Conservation (phyloP, 2,329 filamentous ascomycete genomes). For the Rhynchosporium graminicola region DNA sequence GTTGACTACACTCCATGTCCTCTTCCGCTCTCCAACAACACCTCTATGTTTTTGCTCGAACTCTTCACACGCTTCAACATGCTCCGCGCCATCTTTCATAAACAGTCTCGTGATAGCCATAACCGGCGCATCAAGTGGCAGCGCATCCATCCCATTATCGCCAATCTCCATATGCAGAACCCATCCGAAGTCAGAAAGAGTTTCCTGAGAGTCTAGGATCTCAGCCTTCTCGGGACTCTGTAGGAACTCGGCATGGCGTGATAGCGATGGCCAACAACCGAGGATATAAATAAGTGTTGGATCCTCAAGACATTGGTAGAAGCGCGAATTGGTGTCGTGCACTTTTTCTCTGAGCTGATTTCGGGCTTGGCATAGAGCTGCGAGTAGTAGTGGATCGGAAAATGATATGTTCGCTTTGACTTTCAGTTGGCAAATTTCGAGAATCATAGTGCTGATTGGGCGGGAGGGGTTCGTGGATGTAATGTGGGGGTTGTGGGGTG, state of each 20-base stretch:
- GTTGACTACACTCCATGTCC: conserved; percentile 15
- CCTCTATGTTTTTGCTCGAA: conserved; percentile 9
- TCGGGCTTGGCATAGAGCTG: conserved; percentile 20
- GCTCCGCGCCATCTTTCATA: conserved; percentile 15
- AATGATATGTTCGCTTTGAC: conserved; percentile 19
- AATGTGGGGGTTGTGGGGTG: neutral
- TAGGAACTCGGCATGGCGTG: conserved; percentile 24
- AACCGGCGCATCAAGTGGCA: conserved; percentile 23
- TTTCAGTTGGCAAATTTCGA: conserved; percentile 28
- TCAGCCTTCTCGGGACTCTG: conserved; percentile 18
- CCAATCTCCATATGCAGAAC: conserved; percentile 21
- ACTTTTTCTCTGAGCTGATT: conserved; percentile 15
- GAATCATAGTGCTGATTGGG: conserved; percentile 16
- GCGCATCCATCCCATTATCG: conserved; percentile 6
- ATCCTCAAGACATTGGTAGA: conserved; percentile 29
- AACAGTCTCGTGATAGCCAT: conserved; percentile 22
- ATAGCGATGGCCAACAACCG: conserved; percentile 25
- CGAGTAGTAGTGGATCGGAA: conserved; percentile 21
- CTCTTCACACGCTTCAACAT: conserved; percentile 9
- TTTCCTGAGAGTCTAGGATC: conserved; percentile 24
- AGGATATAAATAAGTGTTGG: conserved; percentile 26
- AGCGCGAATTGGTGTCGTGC: conserved; percentile 24
- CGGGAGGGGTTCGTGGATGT: neutral
- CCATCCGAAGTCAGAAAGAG: conserved; percentile 26
- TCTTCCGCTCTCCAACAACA: conserved; percentile 6